Evolutionary conservation across 257 asterid genomes (phyloP), one percentile per base, ranked within the genome.

Genomic region (Gentiana straminea): DNA sequence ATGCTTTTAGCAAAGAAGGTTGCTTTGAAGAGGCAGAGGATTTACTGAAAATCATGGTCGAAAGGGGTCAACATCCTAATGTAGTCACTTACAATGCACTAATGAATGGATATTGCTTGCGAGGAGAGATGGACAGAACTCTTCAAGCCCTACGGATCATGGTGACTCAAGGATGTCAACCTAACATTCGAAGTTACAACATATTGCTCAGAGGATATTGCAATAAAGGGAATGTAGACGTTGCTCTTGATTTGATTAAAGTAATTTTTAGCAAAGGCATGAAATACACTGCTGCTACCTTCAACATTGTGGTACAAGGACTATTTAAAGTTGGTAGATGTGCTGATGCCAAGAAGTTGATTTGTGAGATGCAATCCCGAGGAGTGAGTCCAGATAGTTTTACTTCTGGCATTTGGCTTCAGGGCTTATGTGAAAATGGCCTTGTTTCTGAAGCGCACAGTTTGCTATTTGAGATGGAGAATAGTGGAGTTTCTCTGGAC

Each of bases 81-180:
- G 55, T 56, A 33, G 37, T 70, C 47, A 64, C 68, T 5, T 65
- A 60, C 55, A 70, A 62, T 1, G 4, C 68, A 10, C 33, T 65
- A 44, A 61, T 70, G 32, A 64, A 70, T 33, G 75, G 75, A 52
- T 70, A 70, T 56, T 65, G 75, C 56, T 38, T 65, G 52, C 67
- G 51, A 13, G 56, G 54, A 15, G 51, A 49, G 61, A 37, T 55
- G 49, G 51, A 48, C 38, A 52, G 33, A 49, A 71, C 75, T 55
- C 52, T 68, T 49, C 43, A 35, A 37, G 54, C 62, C 46, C 65
- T 69, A 34, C 64, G 59, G 10, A 43, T 60, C n/a, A 64, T 73
- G 74, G 15, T 43, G 38, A 57, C 32, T 51, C 5, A 7, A 15
- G 59, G 63, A 8, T 13, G 64, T 54, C 32, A 44, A 38, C 68